phyloP scores from a whole-genome alignment of 371 early-diverging fungal species.

The Phascolomyces articulosus region DNA sequence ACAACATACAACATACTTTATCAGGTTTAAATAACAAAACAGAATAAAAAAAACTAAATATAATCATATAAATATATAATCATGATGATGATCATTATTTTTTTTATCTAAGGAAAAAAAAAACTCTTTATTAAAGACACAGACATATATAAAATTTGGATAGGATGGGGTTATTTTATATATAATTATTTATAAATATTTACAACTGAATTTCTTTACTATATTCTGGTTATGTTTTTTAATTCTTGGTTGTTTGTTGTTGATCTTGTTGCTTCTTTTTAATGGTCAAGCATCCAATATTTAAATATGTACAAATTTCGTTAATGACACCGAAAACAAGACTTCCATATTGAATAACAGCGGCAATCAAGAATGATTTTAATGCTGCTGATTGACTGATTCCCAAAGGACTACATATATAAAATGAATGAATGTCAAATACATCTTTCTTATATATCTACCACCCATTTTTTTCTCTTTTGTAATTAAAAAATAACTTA shows the following conservation, averaged over 20 bases:
- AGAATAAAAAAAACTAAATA: no score
- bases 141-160: no score
- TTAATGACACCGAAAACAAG: conserved; percentile 76
- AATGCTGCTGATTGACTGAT: conserved; percentile 30
- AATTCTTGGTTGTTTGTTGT: not conserved
- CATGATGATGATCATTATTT: no score
- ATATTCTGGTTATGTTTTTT: not conserved
- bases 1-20: no score
- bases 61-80: no score
- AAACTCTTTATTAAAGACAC: no score
- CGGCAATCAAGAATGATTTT: conserved; percentile 24
- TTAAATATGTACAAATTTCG: conserved; percentile 81
- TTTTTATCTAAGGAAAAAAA: no score
- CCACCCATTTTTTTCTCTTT: no score
- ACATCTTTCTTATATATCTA: no score
- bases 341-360: conserved; percentile 60
- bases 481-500: conserved; percentile 41
- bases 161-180: no score
- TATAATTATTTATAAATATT: no score
- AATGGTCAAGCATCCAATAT: conserved; percentile 75
- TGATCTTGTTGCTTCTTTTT: not conserved
- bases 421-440: not conserved
- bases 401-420: conserved; percentile 15
- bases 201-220: not conserved
- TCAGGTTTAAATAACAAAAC: no score